Evolutionary conservation across 768 basidiomycete genomes (phyloP), one percentile per base, ranked within the genome.

Genomic region (Termitomyces sp.): DNA sequence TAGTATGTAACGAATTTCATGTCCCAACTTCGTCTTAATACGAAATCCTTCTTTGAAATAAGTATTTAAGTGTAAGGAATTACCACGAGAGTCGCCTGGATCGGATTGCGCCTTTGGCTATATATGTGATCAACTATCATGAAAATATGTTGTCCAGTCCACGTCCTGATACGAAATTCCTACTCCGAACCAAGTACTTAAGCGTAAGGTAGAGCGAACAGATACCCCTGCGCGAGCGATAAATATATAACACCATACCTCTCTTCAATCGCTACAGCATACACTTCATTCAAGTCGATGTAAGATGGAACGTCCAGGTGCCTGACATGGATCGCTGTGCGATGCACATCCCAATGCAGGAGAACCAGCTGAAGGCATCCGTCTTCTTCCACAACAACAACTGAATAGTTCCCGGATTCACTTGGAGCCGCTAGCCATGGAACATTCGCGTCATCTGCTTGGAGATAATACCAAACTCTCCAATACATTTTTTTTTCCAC

Each of bases 151-250:
- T 14, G 9, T 20, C 3, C 15, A 48, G 0, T 29, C 2, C 15
- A n/a, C 20, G 29, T 25, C 20, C 11, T 46, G 20, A 14, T 46
- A 9, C 3, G 43, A 46, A 46, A 25, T 25, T 20, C 10, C 45
- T 46, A 45, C n/a, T 43, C 20, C 9, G 46, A 47, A 47, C 46
- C 29, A 11, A 10, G 25, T 25, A 25, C 25, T 66, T 25, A 60
- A 34, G 65, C 61, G 34, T 63, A 63, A 47, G 59, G 56, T 14
- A 66, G 6, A 55, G 60, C 29, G 32, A 63, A 59, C n/a, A 63
- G 32, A 63, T 52, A 48, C 11, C 62, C 65, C 0, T 17, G 20
- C 31, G 8, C 37, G 52, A 63, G 56, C 17, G 49, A 66, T 34
- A 61, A 49, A 40, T 59, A 63, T 6, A 66, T 48, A 17, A 63